Base-by-base conservation (phyloP, 345 rosid genomes). In the Salix udensis region DNA sequence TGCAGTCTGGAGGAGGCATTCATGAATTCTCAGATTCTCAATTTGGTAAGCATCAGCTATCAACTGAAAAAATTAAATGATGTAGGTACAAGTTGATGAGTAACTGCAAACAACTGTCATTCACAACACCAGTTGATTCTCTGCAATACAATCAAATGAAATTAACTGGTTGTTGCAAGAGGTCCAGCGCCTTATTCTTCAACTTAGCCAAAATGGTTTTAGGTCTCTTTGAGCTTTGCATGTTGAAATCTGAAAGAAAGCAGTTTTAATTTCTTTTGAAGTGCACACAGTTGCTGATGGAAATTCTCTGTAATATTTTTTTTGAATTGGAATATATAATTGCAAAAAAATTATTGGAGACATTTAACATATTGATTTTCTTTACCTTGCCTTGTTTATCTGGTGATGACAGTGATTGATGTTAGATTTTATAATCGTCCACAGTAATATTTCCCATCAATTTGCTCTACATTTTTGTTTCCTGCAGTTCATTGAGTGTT, bases 1-100 rank as follows among this genome's bases (percentile, higher is more conserved):
- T 84, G 86, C 92, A 96, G 99, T 94, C 99, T 71, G 99, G 99
- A 79, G 99, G 99, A 84, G 99, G 99, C 85, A 96, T 96, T 87
- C 99, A 94, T 74, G 98, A 96, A 87, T 96, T 96, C 84, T 96
- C 99, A 68, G 99, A 96, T 89, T 96, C 99, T 68, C 99, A 96
- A 87, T 96, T 96, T 86, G 99, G 99, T 96, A 84, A 84, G 93
- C 72, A 68, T 81, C 65, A 44, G 73, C 71, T 69, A 64, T 21
- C 50, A 70, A 36, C 70, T 39, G 24, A 24, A 73, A 1, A 11
- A 36, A 36, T 40, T 73, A 44, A 72, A 58, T 21, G 21, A 13
- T 37, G 37, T 37, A 14, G 24, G 60, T 55, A 31, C 48, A 72
- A 61, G 37, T 39, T 58, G 50, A 39, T 61, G 55, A 26, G 68